phyloP scores from a whole-genome alignment of 768 basidiomycete species.

The Mycena sanguinolenta region DNA sequence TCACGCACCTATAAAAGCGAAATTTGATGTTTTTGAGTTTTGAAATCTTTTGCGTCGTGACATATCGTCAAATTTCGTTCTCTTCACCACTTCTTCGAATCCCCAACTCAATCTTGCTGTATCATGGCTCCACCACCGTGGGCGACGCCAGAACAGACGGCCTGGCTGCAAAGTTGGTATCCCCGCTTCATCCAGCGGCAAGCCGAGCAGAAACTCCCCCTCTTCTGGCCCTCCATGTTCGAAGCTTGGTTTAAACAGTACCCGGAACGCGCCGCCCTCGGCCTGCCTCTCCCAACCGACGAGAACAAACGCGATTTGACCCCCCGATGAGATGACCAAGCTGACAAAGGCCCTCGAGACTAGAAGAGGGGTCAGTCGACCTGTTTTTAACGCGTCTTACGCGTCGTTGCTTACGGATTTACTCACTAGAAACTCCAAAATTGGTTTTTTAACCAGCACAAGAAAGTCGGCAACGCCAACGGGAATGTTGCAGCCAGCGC shows the following conservation, averaged over 20 bases:
- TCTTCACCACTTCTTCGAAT: not conserved
- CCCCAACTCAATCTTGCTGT: too few species aligned
- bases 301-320: not conserved
- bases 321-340: not conserved
- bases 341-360: not conserved
- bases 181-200: slow-evolving; percentile 10
- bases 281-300: not conserved
- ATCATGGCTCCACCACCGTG: slow-evolving; percentile 3
- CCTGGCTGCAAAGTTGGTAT: not conserved
- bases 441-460: slow-evolving; percentile 3
- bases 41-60: too few species aligned
- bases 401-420: not conserved
- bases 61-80: too few species aligned
- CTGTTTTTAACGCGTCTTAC: not conserved
- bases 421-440: not conserved
- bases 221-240: not conserved
- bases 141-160: not conserved
- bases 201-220: slow-evolving; percentile 5
- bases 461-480: not conserved
- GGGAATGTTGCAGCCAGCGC: too few species aligned
- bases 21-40: too few species aligned
- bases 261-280: not conserved
- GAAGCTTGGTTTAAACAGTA: not conserved
- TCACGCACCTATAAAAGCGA: too few species aligned
- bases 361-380: not conserved